Evolutionary conservation across 148 eudicot species (phyloP).

Genomic region (Simmondsia chinensis): DNA sequence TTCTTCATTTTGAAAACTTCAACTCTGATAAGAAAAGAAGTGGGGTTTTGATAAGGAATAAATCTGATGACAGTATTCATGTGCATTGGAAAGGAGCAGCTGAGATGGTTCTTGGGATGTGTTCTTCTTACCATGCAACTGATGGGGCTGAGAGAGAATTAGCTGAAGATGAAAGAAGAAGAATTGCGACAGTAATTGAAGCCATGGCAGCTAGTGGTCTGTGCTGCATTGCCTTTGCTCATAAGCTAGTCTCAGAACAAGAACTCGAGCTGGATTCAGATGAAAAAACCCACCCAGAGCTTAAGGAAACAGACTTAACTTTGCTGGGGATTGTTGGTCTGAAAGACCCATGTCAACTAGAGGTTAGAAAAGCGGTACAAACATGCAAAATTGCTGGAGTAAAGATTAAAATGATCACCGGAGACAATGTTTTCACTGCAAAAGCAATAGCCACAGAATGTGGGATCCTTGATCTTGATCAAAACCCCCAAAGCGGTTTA

Average conservation of each 20-base stretch:
- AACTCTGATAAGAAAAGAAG: slow-evolving; percentile 56
- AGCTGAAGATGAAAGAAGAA: slow-evolving; percentile 17
- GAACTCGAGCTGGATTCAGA: slow-evolving; percentile 1
- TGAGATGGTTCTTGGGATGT: slow-evolving; percentile 43
- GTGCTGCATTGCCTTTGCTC: slow-evolving; percentile 57
- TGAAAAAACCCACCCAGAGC: slow-evolving; percentile 7
- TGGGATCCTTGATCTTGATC: slow-evolving; percentile 29
- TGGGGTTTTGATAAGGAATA: slow-evolving; percentile 27
- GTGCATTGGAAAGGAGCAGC: slow-evolving; percentile 70
- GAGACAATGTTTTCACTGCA: slow-evolving; percentile 53
- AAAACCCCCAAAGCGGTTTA: slow-evolving; percentile 18
- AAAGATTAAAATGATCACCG: slow-evolving; percentile 47
- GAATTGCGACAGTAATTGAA: slow-evolving; percentile 36
- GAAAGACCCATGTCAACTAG: slow-evolving; percentile 54
- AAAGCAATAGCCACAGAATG: slow-evolving; percentile 60
- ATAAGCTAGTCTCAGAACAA: slow-evolving; percentile 14
- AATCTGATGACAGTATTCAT: slow-evolving; percentile 14
- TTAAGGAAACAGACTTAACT: slow-evolving; percentile 27
- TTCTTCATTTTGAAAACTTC: slow-evolving; percentile 44
- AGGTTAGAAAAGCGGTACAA: slow-evolving; percentile 31
- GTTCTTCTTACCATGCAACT: too few species aligned
- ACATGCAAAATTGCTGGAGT: slow-evolving; percentile 42
- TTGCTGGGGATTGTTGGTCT: slow-evolving; percentile 49
- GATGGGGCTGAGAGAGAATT: slow-evolving; percentile 17
- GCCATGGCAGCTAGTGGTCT: slow-evolving; percentile 59